phyloP scores from a whole-genome alignment of 768 basidiomycete species.

The Harrya chromipes region DNA sequence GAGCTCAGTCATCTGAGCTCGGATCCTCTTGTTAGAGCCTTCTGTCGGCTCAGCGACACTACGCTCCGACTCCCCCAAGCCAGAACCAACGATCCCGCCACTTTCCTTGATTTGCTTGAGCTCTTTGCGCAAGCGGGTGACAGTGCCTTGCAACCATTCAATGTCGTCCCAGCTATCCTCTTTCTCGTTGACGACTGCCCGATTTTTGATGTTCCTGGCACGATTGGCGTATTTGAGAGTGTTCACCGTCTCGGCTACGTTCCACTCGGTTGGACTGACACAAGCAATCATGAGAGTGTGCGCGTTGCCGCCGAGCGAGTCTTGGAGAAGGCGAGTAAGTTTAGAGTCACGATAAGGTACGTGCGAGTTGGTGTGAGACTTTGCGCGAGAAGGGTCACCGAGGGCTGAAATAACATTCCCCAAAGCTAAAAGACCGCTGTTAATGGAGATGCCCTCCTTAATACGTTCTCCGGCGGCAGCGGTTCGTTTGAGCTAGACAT shows the following conservation, averaged over 20 bases:
- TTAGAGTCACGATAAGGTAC: slow-evolving; percentile 99
- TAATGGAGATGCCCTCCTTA: slow-evolving; percentile 99
- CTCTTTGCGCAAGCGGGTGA: slow-evolving; percentile 84
- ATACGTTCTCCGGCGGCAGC: slow-evolving; percentile 94
- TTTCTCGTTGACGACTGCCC: slow-evolving; percentile 85
- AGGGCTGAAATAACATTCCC: slow-evolving; percentile 99
- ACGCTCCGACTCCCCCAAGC: slow-evolving; percentile 29
- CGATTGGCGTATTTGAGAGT: slow-evolving; percentile 97
- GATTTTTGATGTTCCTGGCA: slow-evolving; percentile 96
- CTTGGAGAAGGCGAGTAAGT: slow-evolving; percentile 74
- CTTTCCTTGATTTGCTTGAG: slow-evolving; percentile 77
- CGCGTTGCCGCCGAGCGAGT: slow-evolving; percentile 95
- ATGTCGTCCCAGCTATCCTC: slow-evolving; percentile 99
- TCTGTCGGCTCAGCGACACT: slow-evolving; percentile 41
- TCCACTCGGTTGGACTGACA: slow-evolving; percentile 94
- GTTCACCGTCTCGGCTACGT: slow-evolving; percentile 89
- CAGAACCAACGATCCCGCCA: slow-evolving; percentile 30
- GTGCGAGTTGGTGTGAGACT: slow-evolving; percentile 81
- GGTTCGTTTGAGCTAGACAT: slow-evolving; percentile 82
- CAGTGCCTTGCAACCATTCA: slow-evolving; percentile 89
- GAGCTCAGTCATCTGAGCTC: slow-evolving; percentile 78
- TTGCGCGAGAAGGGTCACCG: slow-evolving; percentile 86
- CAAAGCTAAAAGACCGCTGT: slow-evolving; percentile 91
- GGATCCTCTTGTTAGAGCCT: slow-evolving; percentile 69
- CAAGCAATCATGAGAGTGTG: slow-evolving; percentile 99